Conservation (phyloP, 2,329 filamentous ascomycete species). For the Claviceps fusiformis region DNA sequence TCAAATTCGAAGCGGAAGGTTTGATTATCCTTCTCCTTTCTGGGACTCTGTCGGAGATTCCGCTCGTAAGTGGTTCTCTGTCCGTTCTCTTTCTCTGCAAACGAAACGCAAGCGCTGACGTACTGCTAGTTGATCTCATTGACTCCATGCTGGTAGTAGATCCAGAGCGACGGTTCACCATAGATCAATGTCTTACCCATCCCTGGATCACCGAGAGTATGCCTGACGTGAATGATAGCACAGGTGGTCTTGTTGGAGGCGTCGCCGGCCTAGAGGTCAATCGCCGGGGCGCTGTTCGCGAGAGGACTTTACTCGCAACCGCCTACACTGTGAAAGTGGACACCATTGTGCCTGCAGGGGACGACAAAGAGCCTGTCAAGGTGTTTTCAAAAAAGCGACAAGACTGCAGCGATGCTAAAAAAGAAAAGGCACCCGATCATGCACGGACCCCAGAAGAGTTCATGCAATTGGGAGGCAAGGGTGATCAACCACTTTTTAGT, state of each 20-base stretch:
- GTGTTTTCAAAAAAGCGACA: constrained; percentile 59
- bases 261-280: constrained; percentile 72
- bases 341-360: constrained; percentile 39
- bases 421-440: constrained; percentile 54
- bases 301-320: constrained; percentile 72
- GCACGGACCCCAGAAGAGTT: constrained; percentile 62
- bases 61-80: constrained; percentile 39
- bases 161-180: constrained; percentile 66
- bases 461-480: constrained; percentile 71
- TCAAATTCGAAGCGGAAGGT: constrained; percentile 78
- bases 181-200: constrained; percentile 83
- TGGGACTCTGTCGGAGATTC: constrained; percentile 54
- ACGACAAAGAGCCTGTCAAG: constrained; percentile 50
- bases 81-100: neutral
- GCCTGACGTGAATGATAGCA: constrained; percentile 65
- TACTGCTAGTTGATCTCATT: constrained; percentile 57
- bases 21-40: constrained; percentile 92
- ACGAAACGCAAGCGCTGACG: neutral
- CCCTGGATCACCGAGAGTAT: constrained; percentile 65
- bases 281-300: constrained; percentile 63
- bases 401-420: constrained; percentile 23
- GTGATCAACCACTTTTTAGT: constrained; percentile 65
- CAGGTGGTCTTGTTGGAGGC: constrained; percentile 80
- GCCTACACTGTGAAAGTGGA: constrained; percentile 59
- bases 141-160: constrained; percentile 90